Evolutionary conservation across 768 basidiomycete species (phyloP).

Genomic region (Leccinum sublutescens): DNA sequence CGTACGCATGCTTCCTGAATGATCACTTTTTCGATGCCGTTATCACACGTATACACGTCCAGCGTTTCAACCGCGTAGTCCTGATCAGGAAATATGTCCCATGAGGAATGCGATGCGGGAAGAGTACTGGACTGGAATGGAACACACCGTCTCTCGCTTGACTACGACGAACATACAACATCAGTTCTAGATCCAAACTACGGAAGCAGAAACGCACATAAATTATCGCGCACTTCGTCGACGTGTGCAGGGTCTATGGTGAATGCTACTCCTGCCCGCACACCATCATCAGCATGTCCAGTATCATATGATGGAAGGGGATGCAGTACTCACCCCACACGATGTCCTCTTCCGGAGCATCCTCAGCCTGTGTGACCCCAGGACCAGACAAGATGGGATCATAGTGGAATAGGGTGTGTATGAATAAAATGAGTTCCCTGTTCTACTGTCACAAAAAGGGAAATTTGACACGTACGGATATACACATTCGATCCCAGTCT

Average conservation of each 20-base stretch:
- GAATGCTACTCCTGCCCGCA: constrained; percentile 67
- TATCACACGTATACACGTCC: constrained; percentile 62
- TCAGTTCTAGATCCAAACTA: neutral
- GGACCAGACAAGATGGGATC: neutral
- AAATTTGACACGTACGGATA: constrained; percentile 43
- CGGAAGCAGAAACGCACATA: constrained; percentile 49
- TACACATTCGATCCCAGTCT: constrained; percentile 77
- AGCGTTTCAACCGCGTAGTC: constrained; percentile 83
- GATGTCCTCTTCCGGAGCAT: constrained; percentile 26
- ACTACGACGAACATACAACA: constrained; percentile 39
- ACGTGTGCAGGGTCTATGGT: constrained; percentile 79
- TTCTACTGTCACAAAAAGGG: neutral
- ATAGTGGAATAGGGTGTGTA: neutral
- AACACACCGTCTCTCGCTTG: constrained; percentile 73
- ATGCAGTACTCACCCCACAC: constrained; percentile 59
- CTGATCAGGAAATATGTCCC: constrained; percentile 34
- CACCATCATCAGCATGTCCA: neutral
- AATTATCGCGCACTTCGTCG: constrained; percentile 73
- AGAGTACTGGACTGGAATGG: neutral
- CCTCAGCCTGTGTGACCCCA: constrained; percentile 20
- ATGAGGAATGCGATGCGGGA: neutral
- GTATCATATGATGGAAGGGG: neutral
- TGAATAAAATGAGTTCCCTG: neutral
- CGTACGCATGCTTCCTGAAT: constrained; percentile 35
- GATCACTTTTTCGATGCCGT: constrained; percentile 51